Evolutionary conservation across 306 rosid genomes (phyloP), one percentile per base, ranked within the genome.

Genomic region (Malus fusca): DNA sequence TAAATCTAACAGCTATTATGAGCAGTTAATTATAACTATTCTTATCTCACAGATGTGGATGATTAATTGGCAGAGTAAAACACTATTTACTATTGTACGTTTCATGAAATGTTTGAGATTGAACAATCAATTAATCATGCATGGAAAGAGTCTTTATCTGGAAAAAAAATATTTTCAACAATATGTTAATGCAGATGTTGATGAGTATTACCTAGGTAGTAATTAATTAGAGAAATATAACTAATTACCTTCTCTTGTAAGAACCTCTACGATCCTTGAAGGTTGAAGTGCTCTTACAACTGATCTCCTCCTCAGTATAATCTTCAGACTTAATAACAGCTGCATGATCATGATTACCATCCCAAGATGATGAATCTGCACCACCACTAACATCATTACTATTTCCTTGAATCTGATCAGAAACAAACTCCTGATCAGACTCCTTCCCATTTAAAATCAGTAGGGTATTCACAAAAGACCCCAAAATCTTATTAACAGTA

Each of bases 201-300:
- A n/a, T n/a, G 11, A 56, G n/a, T 55, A 19, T 3, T n/a, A 10
- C 14, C 13, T 56, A 56, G 62, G 4, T 14, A 61, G 37, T 26
- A 61, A 14, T 25, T 26, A 26, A 14, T 56, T 56, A 19, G 60
- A 55, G 25, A 22, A 22, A 1, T n/a, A 17, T 42, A 6, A 8
- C 25, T 22, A 15, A 2, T 6, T 83, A 86, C 97, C 95, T 88
- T 85, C 92, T 86, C 74, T 89, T 91, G 79, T 88, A 81, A 31
- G 84, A 81, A 3, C 88, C 92, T 56, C 92, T 84, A 52, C 83
- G 68, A 74, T 88, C 87, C 74, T 83, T 89, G 23, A 14, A 3
- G 40, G 64, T 55, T 10, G 65, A 30, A 43, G 75, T 61, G 25
- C 71, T 86, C 86, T 75, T 81, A 61, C 75, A 83, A 78, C 85